Evolutionary conservation across 176 grass and related monocot species (phyloP), one percentile per base, ranked within the genome.

Genomic region (Coix lacrymajobi): DNA sequence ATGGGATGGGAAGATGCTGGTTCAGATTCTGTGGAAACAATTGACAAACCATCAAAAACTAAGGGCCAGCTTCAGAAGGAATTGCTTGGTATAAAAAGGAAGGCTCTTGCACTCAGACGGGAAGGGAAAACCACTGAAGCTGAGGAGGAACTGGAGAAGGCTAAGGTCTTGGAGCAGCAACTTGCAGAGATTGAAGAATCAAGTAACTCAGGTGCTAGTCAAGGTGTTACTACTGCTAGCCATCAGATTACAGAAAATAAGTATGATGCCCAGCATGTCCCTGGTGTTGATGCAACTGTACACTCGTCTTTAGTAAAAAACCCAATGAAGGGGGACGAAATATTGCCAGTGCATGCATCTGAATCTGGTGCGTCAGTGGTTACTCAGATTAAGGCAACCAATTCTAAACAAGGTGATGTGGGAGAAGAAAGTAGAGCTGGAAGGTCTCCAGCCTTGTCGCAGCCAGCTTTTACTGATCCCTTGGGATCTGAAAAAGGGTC

Each of bases 11-110:
- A 91, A 83, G 88, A 86, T 86, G 81, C 89, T 83, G 81, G 84
- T 49, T 17, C 28, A 66, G 86, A 73, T 80, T 74, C 60, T 86
- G 79, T 66, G 15, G 76, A 67, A 37, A 63, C 5, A 86, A 44
- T 57, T 28, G 73, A 85, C 28, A 85, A 80, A 14, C 76, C 80
- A 79, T 90, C 44, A 20, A 97, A 91, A 79, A 91, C 69, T 74
- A 98, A 93, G 74, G 76, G 37, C 78, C 89, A 95, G 54, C 73
- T 95, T 78, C 92, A 98, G 87, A 98, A 87, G 63, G 92, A 98
- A 81, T 72, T 98, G 52, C 86, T 98, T 71, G 87, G 75, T 76
- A 78, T 95, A 66, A 98, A 98, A 91, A 95, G 96, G 45, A 93
- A 88, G 52, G 90, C 96, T 80, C 84, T 98, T 80, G 82, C 87